Percentiles rank a stretch among this genome's conserved stretches.
Evolutionary conservation across 257 asterid species (phyloP).

Genomic region (Echium plantagineum): DNA sequence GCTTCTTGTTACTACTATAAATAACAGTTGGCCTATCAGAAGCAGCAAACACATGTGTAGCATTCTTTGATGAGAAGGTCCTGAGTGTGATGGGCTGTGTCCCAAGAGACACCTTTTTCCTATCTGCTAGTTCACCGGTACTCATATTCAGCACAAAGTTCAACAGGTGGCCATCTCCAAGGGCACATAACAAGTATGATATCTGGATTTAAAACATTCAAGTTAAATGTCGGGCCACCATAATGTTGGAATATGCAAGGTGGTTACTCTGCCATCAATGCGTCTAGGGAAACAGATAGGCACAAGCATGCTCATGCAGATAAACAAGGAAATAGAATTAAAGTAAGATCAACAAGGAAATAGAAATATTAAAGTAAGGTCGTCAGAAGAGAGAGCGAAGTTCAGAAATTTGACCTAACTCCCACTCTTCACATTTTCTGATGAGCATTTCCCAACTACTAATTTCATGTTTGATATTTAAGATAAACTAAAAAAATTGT

Average conservation of each 20-base stretch:
- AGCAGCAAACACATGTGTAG: constrained; percentile 97
- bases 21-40: constrained; percentile 95
- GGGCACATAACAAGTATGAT: constrained; percentile 91
- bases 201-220: constrained; percentile 51
- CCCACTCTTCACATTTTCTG: background rate
- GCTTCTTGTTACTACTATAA: constrained; percentile 94
- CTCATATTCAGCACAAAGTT: constrained; percentile 72
- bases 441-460: too few species aligned
- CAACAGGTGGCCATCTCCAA: constrained; percentile 97
- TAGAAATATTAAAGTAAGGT: background rate
- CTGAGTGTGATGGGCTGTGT: constrained; percentile 94
- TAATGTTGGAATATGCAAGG: background rate
- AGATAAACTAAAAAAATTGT: background rate
- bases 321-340: background rate
- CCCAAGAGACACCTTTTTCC: constrained; percentile 96
- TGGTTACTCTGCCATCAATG: too few species aligned
- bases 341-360: background rate
- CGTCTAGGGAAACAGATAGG: background rate
- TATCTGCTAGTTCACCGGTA: constrained; percentile 76
- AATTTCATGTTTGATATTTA: too few species aligned
- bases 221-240: background rate
- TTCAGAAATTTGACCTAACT: background rate
- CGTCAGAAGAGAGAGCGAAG: background rate
- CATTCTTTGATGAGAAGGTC: constrained; percentile 87
- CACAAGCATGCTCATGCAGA: background rate